These are phyloP conservation scores for Raffaelea arxii DNA, from an alignment of 2,329 filamentous ascomycete species.

Conservation along the genomic window DNA sequence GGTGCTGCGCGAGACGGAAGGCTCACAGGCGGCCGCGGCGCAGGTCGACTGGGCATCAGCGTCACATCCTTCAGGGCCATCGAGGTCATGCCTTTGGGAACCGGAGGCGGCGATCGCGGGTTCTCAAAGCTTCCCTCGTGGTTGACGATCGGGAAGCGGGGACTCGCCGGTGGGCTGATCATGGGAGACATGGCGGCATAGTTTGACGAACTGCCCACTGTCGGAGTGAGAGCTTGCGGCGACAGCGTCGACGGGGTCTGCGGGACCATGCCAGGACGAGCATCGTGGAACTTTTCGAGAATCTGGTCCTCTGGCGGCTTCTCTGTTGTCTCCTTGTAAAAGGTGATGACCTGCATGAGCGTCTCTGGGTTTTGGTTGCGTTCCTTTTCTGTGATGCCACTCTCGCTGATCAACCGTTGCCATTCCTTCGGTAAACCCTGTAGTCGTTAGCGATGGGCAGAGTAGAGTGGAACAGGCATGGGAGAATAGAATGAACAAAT, in stretches of 20 bases:
- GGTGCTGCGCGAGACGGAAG: slow-evolving; percentile 48
- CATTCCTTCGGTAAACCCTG: slow-evolving; percentile 95
- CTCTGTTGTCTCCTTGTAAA: slow-evolving; percentile 92
- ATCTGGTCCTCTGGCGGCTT: slow-evolving; percentile 72
- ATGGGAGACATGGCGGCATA: slow-evolving; percentile 52
- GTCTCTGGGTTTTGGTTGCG: slow-evolving; percentile 92
- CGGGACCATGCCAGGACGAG: slow-evolving; percentile 44
- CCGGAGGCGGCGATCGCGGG: slow-evolving; percentile 82
- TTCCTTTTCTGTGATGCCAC: slow-evolving; percentile 92
- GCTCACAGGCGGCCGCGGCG: slow-evolving; percentile 73
- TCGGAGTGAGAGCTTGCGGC: slow-evolving; percentile 26
- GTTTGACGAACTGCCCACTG: no score
- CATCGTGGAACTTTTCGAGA: slow-evolving; percentile 94
- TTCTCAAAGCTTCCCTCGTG: slow-evolving; percentile 96
- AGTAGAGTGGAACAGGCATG: not conserved
- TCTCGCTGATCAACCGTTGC: slow-evolving; percentile 91
- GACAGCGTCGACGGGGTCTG: slow-evolving; percentile 33
- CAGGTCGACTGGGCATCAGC: slow-evolving; percentile 71
- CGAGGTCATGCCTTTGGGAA: slow-evolving; percentile 51
- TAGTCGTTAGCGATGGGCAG: no score
- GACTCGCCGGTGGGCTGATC: slow-evolving; percentile 72
- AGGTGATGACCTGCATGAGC: slow-evolving; percentile 89
- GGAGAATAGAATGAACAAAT: not conserved
- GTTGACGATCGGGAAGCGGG: slow-evolving; percentile 75
- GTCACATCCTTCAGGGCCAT: slow-evolving; percentile 43